Evolutionary conservation across 495 filamentous ascomycete species (phyloP).

Genomic region (Penicillium fimorum): DNA sequence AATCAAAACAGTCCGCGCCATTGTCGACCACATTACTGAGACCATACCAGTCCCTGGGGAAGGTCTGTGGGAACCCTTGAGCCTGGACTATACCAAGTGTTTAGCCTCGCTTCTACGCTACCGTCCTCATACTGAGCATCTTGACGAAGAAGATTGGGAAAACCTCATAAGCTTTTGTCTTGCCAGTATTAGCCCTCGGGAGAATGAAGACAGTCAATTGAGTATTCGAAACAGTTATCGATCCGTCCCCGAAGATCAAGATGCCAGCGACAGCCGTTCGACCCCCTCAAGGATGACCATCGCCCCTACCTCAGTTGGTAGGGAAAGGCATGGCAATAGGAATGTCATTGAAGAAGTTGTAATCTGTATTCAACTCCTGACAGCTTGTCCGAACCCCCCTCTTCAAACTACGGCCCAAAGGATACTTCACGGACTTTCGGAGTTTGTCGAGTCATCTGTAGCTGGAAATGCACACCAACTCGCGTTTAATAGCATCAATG

Average conservation of each 20-base stretch:
- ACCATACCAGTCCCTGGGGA: slow-evolving; percentile 59
- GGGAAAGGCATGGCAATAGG: slow-evolving; percentile 31
- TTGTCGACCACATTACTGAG: slow-evolving; percentile 80
- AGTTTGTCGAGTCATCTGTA: slow-evolving; percentile 57
- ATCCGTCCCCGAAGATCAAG: slow-evolving; percentile 28
- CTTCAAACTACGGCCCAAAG: slow-evolving; percentile 56
- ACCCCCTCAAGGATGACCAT: slow-evolving; percentile 35
- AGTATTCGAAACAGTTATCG: slow-evolving; percentile 30
- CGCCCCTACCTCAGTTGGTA: slow-evolving; percentile 28
- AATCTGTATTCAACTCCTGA: slow-evolving; percentile 63
- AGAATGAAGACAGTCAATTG: slow-evolving; percentile 30
- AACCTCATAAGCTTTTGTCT: slow-evolving; percentile 65
- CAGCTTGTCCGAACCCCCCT: slow-evolving; percentile 68
- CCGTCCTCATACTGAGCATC: slow-evolving; percentile 73
- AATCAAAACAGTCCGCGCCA: slow-evolving; percentile 69
- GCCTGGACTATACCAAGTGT: slow-evolving; percentile 75
- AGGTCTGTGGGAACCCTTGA: slow-evolving; percentile 67
- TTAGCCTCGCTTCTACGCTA: slow-evolving; percentile 67
- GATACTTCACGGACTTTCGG: slow-evolving; percentile 57
- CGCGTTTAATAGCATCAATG: slow-evolving; percentile 74
- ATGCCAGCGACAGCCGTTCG: slow-evolving; percentile 27
- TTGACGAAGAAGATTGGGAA: slow-evolving; percentile 66
- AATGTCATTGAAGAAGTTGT: slow-evolving; percentile 57
- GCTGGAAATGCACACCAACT: slow-evolving; percentile 63
- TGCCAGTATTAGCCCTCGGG: slow-evolving; percentile 20